phyloP scores from a whole-genome alignment of 2,329 filamentous ascomycete species.

The Aciculosporium take region DNA sequence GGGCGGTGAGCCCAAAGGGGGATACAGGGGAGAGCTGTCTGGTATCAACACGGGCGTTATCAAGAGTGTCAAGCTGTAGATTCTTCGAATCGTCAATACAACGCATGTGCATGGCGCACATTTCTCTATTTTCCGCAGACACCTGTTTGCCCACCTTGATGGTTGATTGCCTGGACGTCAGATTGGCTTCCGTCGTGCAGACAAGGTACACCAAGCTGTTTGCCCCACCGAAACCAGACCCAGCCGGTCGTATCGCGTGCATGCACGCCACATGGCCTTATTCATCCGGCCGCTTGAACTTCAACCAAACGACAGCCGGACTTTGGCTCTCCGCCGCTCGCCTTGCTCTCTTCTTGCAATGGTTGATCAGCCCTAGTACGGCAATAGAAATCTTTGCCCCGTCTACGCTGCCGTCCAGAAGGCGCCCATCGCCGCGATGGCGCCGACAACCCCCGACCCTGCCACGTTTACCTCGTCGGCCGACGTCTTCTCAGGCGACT shows the following conservation, averaged over 20 bases:
- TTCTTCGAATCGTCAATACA: neutral
- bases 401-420: neutral
- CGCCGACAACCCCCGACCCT: constrained; percentile 26
- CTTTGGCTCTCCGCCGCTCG: neutral
- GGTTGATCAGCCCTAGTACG: neutral
- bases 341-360: neutral
- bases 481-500: constrained; percentile 39
- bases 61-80: constrained; percentile 79
- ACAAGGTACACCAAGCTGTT: too few relatives aligned
- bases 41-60: constrained; percentile 91
- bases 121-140: too few relatives aligned
- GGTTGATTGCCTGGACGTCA: neutral
- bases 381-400: constrained; percentile 1
- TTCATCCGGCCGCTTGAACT: neutral
- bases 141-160: neutral
- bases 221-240: neutral
- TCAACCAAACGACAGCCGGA: neutral
- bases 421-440: constrained; percentile 18
- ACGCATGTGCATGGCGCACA: neutral
- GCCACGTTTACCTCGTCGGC: constrained; percentile 33
- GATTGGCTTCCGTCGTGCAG: too few relatives aligned
- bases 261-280: neutral
- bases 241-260: neutral
- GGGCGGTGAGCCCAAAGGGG: constrained; percentile 67
- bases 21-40: constrained; percentile 82